Percentiles rank a stretch among this genome's conserved stretches.
These are phyloP conservation scores for Zychaea mexicana DNA, from an alignment of 371 early-diverging fungal genomes.

Conservation along the genomic window DNA sequence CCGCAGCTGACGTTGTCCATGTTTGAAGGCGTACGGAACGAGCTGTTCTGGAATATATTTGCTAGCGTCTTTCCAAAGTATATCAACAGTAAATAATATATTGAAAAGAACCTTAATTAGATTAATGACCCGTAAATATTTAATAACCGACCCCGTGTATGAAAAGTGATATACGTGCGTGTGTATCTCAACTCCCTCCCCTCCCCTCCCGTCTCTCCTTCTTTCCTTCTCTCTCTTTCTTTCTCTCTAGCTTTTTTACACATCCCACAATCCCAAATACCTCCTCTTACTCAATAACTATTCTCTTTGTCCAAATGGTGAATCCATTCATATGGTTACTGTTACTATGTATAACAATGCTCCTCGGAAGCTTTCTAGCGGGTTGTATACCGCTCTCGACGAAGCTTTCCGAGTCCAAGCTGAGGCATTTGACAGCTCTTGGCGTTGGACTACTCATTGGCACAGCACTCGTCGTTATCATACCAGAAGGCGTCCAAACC, in stretches of 20 bases:
- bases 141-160: too few relatives aligned
- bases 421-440: slow-evolving; percentile 81
- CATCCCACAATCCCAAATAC: too few relatives aligned
- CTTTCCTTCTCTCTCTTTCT: background rate
- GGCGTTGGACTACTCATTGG: slow-evolving; percentile 92
- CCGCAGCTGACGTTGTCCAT: slow-evolving; percentile 9
- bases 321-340: slow-evolving; percentile 72
- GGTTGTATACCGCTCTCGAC: slow-evolving; percentile 87
- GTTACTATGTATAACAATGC: slow-evolving; percentile 78
- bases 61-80: slow-evolving; percentile 40
- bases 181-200: too few relatives aligned
- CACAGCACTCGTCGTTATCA: slow-evolving; percentile 86
- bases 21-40: slow-evolving; percentile 35
- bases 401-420: slow-evolving; percentile 70
- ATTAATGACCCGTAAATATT: background rate
- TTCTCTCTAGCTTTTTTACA: background rate
- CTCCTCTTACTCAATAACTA: background rate
- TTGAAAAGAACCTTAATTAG: background rate
- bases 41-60: slow-evolving; percentile 52
- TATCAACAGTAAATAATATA: background rate
- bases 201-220: background rate
- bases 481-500: slow-evolving; percentile 94
- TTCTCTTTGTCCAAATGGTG: slow-evolving; percentile 29
- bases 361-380: slow-evolving; percentile 83
- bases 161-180: too few relatives aligned